These are phyloP conservation scores for Chytriomyces confervae DNA, from an alignment of 192 early-diverging fungal genomes.

Conservation along the genomic window DNA sequence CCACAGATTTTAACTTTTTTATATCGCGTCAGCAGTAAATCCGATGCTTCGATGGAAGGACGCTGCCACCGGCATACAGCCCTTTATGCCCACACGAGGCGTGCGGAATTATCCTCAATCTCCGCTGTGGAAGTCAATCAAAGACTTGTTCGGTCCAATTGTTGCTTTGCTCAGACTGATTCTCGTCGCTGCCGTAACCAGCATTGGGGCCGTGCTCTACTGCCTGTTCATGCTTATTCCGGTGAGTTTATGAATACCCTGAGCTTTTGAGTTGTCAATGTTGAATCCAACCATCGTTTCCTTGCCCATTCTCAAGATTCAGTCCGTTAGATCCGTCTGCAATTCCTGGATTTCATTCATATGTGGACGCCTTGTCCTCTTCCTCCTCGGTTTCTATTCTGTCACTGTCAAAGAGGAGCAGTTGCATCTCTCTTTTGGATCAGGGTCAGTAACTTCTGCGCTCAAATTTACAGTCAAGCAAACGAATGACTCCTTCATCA, in stretches of 20 bases:
- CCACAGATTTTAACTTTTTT: not conserved
- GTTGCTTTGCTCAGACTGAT: constrained; percentile 2
- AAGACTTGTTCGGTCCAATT: constrained; percentile 9
- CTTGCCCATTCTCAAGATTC: not conserved
- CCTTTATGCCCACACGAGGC: constrained; percentile 72
- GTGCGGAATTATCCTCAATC: no score
- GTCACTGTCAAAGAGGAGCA: not conserved
- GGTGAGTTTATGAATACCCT: no score
- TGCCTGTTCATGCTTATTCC: not conserved
- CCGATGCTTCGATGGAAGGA: constrained; percentile 79
- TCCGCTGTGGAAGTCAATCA: not conserved
- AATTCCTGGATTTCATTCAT: not conserved
- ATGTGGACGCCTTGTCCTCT: not conserved
- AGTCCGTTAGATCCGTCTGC: not conserved
- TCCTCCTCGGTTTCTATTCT: constrained; percentile 23
- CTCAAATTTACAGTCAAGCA: no score
- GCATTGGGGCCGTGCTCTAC: not conserved
- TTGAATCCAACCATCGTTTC: not conserved
- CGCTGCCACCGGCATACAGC: constrained; percentile 82
- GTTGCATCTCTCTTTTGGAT: no score
- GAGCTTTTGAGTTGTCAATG: no score
- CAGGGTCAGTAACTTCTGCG: no score
- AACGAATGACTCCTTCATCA: not conserved
- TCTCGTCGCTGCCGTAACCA: not conserved
- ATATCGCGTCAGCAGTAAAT: constrained; percentile 71